Evolutionary conservation across 106 monocot species (phyloP), one percentile per base, ranked within the genome.

Genomic region (Alisma plantagoaquatica): DNA sequence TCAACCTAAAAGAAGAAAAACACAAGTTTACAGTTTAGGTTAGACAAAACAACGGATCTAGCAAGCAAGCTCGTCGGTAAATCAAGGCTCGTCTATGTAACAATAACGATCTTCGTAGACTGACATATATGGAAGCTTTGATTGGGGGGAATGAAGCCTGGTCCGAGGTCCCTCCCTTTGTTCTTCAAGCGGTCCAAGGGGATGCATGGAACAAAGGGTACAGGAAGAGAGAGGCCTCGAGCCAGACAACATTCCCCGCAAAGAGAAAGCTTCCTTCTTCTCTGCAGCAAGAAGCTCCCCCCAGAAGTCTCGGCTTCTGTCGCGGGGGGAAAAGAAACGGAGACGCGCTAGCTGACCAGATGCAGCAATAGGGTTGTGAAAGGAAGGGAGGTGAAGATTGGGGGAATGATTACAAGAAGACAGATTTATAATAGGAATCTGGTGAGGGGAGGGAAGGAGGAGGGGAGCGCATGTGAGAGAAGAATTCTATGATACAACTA

Each of bases 121-220:
- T n/a, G n/a, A n/a, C n/a, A n/a, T n/a, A n/a, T n/a, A n/a, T n/a
- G 66, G 77, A 83, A 77, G 77, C 77, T 74, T 59, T 63, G 55
- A 47, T 64, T 83, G 70, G 49, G 83, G 78, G 83, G 83, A 83
- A 83, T 83, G 83, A 83, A 83, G 83, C 83, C 83, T 83, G 83
- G 82, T 82, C 82, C 82, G 82, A 82, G 73, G 67, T 61, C 35
- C 38, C n/a, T n/a, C n/a, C n/a, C n/a, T n/a, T 54, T 42, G 51
- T 28, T 30, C 41, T n/a, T 47, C 28, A 24, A 10, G 27, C 3
- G 23, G 23, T 0, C 14, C 3, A 27, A 30, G n/a, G 33, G 29
- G 4, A 55, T 9, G 22, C 2, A 2, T n/a, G 22, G 55, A 2
- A 27, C 20, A 38, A 55, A 14, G n/a, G 4, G 55, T 6, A 32